phyloP scores from a whole-genome alignment of 2,329 filamentous ascomycete species.

The Colletotrichum tanaceti region DNA sequence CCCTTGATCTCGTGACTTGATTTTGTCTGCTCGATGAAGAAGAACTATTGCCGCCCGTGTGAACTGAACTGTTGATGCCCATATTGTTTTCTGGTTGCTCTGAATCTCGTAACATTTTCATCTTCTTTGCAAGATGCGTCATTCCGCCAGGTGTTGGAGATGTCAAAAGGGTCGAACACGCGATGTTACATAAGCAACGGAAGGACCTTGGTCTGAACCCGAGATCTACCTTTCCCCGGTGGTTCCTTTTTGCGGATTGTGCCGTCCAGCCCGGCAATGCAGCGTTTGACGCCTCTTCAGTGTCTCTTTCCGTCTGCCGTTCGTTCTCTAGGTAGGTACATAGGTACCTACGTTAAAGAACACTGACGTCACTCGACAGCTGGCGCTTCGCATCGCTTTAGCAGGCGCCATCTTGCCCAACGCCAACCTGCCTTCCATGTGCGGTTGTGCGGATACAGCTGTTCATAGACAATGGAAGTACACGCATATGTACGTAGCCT shows the following conservation, averaged over 20 bases:
- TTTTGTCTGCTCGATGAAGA: not conserved
- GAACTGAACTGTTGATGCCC: not conserved
- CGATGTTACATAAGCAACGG: too few relatives aligned
- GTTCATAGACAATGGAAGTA: not conserved
- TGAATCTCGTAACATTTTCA: too few relatives aligned
- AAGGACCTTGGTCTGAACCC: not conserved
- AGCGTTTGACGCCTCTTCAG: too few relatives aligned
- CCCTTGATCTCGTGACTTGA: not conserved
- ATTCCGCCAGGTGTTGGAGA: not conserved
- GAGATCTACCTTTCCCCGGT: conserved; percentile 14
- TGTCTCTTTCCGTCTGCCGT: not conserved
- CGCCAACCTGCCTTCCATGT: not conserved
- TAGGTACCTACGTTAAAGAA: not conserved
- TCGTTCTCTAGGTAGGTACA: not conserved
- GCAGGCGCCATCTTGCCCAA: not conserved
- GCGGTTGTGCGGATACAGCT: not conserved
- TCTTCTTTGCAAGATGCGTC: too few relatives aligned
- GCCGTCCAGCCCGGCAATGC: not conserved
- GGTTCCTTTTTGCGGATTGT: not conserved
- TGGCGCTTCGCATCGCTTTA: conserved; percentile 6
- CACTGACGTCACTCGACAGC: conserved; percentile 36
- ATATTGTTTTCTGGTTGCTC: too few relatives aligned
- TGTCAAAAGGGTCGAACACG: not conserved
- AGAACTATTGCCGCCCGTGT: not conserved
- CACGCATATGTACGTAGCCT: conserved; percentile 1